These are phyloP conservation scores for Hemileccinum impolitum DNA, from an alignment of 768 basidiomycete genomes.

Conservation along the genomic window DNA sequence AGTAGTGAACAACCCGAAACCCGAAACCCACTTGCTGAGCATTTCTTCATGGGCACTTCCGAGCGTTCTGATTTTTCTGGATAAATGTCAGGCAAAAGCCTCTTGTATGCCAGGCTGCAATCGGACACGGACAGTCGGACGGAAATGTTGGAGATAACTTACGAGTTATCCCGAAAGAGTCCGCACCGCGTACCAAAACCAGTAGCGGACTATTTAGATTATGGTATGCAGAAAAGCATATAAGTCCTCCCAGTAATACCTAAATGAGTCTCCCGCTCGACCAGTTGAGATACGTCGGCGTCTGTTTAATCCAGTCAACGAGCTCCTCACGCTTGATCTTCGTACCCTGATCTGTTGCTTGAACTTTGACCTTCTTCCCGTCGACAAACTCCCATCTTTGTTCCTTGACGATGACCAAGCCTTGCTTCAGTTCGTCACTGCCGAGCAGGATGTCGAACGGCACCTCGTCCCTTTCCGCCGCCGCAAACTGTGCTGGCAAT, in stretches of 20 bases:
- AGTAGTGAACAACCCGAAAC: too few relatives aligned
- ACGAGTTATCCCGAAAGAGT: too few relatives aligned
- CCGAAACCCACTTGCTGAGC: too few relatives aligned
- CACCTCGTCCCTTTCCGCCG: constrained; percentile 86
- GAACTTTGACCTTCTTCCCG: constrained; percentile 64
- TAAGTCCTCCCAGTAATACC: neutral
- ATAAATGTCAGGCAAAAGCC: too few relatives aligned
- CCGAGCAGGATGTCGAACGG: constrained; percentile 95
- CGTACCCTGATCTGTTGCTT: constrained; percentile 59
- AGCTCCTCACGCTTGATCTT: constrained; percentile 62
- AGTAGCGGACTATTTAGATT: too few relatives aligned
- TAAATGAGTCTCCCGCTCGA: constrained; percentile 31
- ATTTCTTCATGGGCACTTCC: too few relatives aligned
- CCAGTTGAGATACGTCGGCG: constrained; percentile 27
- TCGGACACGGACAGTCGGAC: too few relatives aligned
- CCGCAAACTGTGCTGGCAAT: constrained; percentile 79
- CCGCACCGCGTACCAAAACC: too few relatives aligned
- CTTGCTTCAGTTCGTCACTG: constrained; percentile 76
- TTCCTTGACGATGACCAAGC: constrained; percentile 87
- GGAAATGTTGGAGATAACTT: too few relatives aligned
- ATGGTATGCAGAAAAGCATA: constrained; percentile 4
- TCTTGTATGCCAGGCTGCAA: too few relatives aligned
- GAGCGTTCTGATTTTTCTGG: too few relatives aligned
- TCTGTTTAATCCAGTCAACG: constrained; percentile 57
- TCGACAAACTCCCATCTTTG: constrained; percentile 78